A percentile compares a stretch with the other conserved stretches of the same genome.
Conservation (phyloP, 106 monocot species). For the Dendrobium nobile region DNA sequence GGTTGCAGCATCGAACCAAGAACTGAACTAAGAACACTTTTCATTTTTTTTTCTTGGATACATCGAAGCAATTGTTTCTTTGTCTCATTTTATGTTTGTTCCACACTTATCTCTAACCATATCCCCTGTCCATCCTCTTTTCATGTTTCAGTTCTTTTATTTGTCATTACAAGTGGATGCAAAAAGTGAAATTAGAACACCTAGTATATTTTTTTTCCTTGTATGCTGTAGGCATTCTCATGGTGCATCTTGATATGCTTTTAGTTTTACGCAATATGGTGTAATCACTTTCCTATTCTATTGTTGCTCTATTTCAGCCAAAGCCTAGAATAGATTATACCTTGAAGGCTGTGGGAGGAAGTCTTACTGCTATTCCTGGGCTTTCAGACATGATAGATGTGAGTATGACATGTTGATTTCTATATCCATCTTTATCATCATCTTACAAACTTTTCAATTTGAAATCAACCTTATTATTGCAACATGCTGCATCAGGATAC, state of each 20-base stretch:
- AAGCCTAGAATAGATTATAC: constrained; percentile 90
- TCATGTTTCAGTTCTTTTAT: not conserved
- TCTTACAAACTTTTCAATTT: not conserved
- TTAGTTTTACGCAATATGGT: not conserved
- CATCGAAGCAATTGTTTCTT: not conserved
- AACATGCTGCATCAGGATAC: constrained; percentile 45
- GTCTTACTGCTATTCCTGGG: constrained; percentile 90
- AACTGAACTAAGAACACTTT: not conserved
- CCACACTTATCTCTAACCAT: not conserved
- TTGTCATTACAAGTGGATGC: not conserved
- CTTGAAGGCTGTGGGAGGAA: constrained; percentile 95
- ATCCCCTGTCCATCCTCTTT: not conserved
- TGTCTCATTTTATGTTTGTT: not conserved
- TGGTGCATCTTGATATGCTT: not conserved
- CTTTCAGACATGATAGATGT: constrained; percentile 98
- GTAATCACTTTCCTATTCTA: not conserved
- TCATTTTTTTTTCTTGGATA: not conserved
- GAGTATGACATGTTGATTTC: constrained; percentile 15
- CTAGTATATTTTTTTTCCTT: not conserved
- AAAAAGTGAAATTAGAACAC: not conserved
- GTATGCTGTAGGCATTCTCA: not conserved
- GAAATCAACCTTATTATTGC: not conserved
- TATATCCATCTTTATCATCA: not conserved
- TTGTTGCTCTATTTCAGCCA: constrained; percentile 46
- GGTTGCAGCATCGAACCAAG: not conserved